A percentile compares a stretch with the other conserved stretches of the same genome.
phyloP scores from a whole-genome alignment of 768 basidiomycete genomes.

The Pholiota conissans region DNA sequence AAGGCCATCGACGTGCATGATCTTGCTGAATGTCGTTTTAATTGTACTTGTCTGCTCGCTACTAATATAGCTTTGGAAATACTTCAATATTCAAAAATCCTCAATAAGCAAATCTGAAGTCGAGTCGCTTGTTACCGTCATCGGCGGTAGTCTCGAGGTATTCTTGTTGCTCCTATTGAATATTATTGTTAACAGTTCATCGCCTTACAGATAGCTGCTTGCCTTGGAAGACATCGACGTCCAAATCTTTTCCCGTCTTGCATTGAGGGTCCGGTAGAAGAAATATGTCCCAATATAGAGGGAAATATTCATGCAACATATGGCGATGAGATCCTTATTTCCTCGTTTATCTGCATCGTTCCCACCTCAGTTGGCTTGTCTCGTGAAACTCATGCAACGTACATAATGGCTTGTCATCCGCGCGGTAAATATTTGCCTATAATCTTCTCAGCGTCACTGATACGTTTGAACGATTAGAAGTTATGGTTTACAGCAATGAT shows the following conservation, averaged over 20 bases:
- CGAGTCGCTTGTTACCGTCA: conserved; percentile 56
- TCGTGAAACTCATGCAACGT: conserved; percentile 9
- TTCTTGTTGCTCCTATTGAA: conserved; percentile 47
- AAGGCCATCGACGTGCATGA: not conserved
- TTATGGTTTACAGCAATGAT: conserved; percentile 43
- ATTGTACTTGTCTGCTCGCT: not conserved
- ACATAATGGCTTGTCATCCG: conserved; percentile 48
- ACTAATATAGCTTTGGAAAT: no score
- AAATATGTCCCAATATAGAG: conserved; percentile 51
- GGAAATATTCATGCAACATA: conserved; percentile 52
- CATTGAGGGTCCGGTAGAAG: conserved; percentile 57
- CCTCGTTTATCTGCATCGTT: conserved; percentile 52
- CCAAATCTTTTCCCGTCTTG: conserved; percentile 51
- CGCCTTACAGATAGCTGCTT: conserved; percentile 2
- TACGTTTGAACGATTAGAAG: not conserved
- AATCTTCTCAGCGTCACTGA: not conserved
- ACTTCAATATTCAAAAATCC: no score
- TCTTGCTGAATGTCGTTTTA: not conserved
- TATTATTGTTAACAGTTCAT: not conserved
- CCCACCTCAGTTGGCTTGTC: not conserved
- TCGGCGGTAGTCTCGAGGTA: conserved; percentile 66
- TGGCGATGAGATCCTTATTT: conserved; percentile 54
- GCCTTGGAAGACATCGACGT: conserved; percentile 48
- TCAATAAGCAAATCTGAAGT: conserved; percentile 65
- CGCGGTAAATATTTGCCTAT: conserved; percentile 55